Percentiles rank a stretch among this genome's conserved stretches.
Conservation (phyloP, 164 flowering plant genomes). For the Hamamelis virginiana region DNA sequence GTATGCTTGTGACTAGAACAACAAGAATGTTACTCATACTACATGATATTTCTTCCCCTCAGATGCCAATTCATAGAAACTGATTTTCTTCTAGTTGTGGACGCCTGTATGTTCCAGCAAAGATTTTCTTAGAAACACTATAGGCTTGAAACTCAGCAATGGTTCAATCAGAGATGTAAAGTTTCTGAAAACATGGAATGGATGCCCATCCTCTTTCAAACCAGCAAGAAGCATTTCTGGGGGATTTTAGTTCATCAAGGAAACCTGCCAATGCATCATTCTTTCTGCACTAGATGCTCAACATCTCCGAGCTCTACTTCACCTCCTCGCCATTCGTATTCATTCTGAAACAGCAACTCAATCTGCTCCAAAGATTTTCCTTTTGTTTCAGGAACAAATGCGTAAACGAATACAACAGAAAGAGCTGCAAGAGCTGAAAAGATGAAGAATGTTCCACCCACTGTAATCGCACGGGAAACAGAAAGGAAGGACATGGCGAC, state of each 20-base stretch:
- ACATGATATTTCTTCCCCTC: not conserved
- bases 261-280: constrained; percentile 3
- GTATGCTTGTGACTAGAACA: not conserved
- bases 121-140: not conserved
- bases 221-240: not conserved
- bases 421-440: constrained; percentile 63
- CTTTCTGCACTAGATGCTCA: constrained; percentile 65
- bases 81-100: not conserved
- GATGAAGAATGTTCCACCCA: constrained; percentile 73
- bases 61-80: not conserved
- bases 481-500: constrained; percentile 95
- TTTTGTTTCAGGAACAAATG: constrained; percentile 79
- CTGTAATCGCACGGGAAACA: constrained; percentile 55
- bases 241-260: not conserved
- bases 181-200: not conserved
- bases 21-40: not conserved
- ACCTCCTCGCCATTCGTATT: constrained; percentile 36
- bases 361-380: constrained; percentile 91
- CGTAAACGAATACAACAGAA: constrained; percentile 67
- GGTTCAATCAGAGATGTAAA: constrained; percentile 1
- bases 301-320: constrained; percentile 73
- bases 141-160: not conserved
- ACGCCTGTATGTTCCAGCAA: not conserved
- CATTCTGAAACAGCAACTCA: constrained; percentile 61
- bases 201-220: not conserved